Conservation (phyloP, 768 basidiomycete species). For the Naematelia aurantialba region DNA sequence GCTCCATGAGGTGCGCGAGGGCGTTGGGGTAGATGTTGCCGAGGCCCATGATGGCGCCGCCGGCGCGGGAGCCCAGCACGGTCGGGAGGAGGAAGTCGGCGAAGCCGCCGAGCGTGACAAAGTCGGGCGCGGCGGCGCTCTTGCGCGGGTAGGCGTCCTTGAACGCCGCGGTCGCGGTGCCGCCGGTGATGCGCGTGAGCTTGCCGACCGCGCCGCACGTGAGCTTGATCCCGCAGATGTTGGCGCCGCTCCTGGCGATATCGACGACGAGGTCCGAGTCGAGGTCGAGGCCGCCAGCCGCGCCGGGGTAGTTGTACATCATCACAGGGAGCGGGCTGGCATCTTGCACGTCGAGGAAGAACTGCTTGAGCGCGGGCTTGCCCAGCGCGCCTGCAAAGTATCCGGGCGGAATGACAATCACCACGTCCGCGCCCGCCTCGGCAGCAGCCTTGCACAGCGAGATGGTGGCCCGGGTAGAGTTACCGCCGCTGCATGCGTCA, state of each 20-base stretch:
- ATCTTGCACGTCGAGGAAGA: constrained; percentile 69
- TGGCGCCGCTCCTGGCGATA: constrained; percentile 69
- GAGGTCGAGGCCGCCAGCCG: constrained; percentile 82
- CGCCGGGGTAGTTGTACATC: constrained; percentile 86
- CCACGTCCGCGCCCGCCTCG: constrained; percentile 77
- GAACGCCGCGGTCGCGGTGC: constrained; percentile 62
- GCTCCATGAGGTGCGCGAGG: constrained; percentile 60
- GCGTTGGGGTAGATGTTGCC: constrained; percentile 66
- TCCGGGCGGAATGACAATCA: constrained; percentile 78
- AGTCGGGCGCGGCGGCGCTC: constrained; percentile 60
- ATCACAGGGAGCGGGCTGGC: constrained; percentile 82
- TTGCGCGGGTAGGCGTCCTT: constrained; percentile 63
- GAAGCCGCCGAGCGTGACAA: constrained; percentile 82
- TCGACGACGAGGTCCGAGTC: constrained; percentile 83
- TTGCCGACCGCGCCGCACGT: constrained; percentile 93
- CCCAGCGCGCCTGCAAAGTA: constrained; percentile 78
- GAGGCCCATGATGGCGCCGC: constrained; percentile 87
- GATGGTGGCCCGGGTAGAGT: constrained; percentile 78
- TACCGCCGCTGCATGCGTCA: constrained; percentile 57
- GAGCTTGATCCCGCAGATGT: constrained; percentile 80
- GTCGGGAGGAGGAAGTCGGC: constrained; percentile 77
- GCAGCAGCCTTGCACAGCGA: constrained; percentile 72
- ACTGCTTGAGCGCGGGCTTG: constrained; percentile 68
- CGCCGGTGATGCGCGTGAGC: constrained; percentile 73
- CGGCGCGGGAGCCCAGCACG: constrained; percentile 62